Evolutionary conservation across 345 rosid genomes (phyloP), one percentile per base, ranked within the genome.

Genomic region (Gossypium anomalum): DNA sequence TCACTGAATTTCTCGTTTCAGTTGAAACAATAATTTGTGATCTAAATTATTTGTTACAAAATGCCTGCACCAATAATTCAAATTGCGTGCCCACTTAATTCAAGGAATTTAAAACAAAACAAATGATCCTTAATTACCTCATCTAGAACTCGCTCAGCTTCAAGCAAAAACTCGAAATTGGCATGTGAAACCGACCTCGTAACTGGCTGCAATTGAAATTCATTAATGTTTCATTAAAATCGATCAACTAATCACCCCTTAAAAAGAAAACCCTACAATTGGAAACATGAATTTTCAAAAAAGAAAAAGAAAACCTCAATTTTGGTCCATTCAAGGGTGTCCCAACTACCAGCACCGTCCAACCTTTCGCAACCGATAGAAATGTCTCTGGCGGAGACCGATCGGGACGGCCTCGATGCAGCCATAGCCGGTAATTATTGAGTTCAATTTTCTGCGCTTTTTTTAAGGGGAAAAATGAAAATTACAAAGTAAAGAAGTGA

Each of bases 281-380:
- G 41, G 41, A 34, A 34, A 34, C 41, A 34, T 34, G 41, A 34
- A 34, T 34, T 34, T 34, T 34, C 41, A 5, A 34, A 34, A 34
- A 4, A 34, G 7, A 34, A 47, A 63, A 45, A 69, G 19, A 38
- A 7, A 67, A 90, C 97, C 81, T 92, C 98, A 65, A 79, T 49
- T 85, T 92, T 82, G 78, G 87, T 86, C 97, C 97, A 94, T 77
- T 89, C 98, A 74, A 92, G 85, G 53, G 86, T 86, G 78, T 92
- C 93, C 97, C 97, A 94, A 82, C 94, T 87, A 61, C 90, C 92
- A 60, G 88, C 80, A 67, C 86, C 88, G 27, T 94, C 97, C 86
- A 90, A 86, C 88, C 79, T 86, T 77, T 91, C 92, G 76, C 45
- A 87, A 79, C 45, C 45, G 48, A 84, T 82, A 23, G 83, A 60